These are phyloP conservation scores for Fonsecaea monophora DNA, from an alignment of 2,329 filamentous ascomycete species.

Conservation along the genomic window DNA sequence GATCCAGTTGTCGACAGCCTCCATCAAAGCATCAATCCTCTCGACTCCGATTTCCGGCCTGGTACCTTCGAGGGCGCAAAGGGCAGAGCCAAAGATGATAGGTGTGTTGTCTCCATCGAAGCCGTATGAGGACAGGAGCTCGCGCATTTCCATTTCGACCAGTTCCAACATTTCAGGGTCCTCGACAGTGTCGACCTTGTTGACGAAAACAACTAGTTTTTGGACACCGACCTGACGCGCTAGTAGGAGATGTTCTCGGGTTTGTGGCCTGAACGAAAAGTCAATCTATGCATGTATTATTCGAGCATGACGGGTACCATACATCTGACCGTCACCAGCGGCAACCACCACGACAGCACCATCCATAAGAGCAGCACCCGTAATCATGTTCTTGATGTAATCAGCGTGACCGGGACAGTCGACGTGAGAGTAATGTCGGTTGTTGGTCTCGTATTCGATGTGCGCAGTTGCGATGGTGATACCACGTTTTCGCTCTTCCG, in stretches of 20 bases:
- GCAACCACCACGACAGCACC: conserved; percentile 98
- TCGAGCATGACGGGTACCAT: conserved; percentile 39
- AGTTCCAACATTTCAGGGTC: conserved; percentile 99
- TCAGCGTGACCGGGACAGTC: conserved; percentile 99
- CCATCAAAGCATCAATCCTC: conserved; percentile 91
- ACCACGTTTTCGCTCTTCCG: conserved; percentile 99
- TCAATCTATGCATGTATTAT: conserved; percentile 5
- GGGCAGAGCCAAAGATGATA: conserved; percentile 94
- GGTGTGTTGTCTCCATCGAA: conserved; percentile 99
- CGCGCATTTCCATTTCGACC: conserved; percentile 99
- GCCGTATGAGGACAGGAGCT: conserved; percentile 88
- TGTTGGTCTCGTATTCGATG: conserved; percentile 96
- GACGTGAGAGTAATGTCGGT: conserved; percentile 98
- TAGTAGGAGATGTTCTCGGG: conserved; percentile 94
- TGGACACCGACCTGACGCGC: conserved; percentile 98
- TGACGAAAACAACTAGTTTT: conserved; percentile 98
- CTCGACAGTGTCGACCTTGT: conserved; percentile 97
- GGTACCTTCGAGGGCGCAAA: conserved; percentile 89
- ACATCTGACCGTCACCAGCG: conserved; percentile 98
- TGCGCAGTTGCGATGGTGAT: conserved; percentile 99
- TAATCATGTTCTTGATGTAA: conserved; percentile 99
- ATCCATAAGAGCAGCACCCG: conserved; percentile 98
- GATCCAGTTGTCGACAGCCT: conserved; percentile 93
- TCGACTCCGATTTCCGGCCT: conserved; percentile 82
- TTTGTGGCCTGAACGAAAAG: conserved; percentile 74